These are phyloP conservation scores for Botrytis galanthina DNA, from an alignment of 2,329 filamentous ascomycete species.

Conservation along the genomic window DNA sequence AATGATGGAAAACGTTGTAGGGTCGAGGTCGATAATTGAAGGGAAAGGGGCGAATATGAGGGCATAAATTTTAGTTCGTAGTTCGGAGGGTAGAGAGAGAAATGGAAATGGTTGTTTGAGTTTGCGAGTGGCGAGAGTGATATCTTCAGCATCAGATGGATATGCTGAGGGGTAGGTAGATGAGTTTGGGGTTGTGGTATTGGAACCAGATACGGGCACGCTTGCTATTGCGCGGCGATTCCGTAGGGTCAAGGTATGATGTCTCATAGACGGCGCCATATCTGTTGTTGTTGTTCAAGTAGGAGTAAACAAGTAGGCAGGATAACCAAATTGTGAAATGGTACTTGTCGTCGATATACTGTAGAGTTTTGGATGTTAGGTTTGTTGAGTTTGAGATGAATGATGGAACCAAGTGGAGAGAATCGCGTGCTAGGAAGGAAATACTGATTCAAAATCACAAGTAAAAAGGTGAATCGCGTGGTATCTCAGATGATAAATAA, in stretches of 20 bases:
- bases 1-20: slow-evolving; percentile 61
- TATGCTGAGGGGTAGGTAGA: slow-evolving; percentile 31
- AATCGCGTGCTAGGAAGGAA: neutral
- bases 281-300: neutral
- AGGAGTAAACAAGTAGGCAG: neutral
- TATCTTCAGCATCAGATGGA: slow-evolving; percentile 35
- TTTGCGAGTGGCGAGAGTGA: slow-evolving; percentile 16
- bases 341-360: neutral
- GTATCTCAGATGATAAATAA: neutral
- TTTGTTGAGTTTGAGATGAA: neutral
- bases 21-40: slow-evolving; percentile 63
- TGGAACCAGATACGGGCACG: slow-evolving; percentile 14
- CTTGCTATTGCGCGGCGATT: slow-evolving; percentile 7
- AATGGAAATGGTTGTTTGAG: slow-evolving; percentile 54
- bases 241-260: slow-evolving; percentile 5
- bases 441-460: slow-evolving; percentile 9
- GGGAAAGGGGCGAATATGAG: slow-evolving; percentile 56
- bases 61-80: slow-evolving; percentile 67
- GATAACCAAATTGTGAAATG: neutral
- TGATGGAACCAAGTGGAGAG: neutral
- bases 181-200: slow-evolving; percentile 26
- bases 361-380: neutral
- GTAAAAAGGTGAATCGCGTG: neutral
- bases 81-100: slow-evolving; percentile 64
- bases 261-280: slow-evolving; percentile 7